These are phyloP conservation scores for Orychophragmus violaceus DNA, from an alignment of 345 rosid species.

Conservation along the genomic window DNA sequence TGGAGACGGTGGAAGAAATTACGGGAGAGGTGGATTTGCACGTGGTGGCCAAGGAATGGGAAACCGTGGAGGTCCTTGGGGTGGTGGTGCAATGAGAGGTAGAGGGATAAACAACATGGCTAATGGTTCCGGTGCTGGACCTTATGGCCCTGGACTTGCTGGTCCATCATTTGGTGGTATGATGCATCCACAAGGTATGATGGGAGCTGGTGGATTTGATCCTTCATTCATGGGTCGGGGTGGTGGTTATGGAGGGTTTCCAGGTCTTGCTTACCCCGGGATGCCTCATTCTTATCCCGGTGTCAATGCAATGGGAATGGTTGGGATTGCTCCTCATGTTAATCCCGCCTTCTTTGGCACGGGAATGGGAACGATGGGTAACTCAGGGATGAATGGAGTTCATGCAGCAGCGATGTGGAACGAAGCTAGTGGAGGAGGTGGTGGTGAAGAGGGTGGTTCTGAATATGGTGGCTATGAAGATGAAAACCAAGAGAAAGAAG, in stretches of 20 bases:
- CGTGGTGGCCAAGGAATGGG: conserved; percentile 60
- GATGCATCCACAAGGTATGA: conserved; percentile 78
- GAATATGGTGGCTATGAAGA: conserved; percentile 74
- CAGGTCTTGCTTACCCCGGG: conserved; percentile 71
- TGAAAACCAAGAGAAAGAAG: conserved; percentile 62
- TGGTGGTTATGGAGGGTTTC: conserved; percentile 65
- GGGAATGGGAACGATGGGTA: conserved; percentile 68
- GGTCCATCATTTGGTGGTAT: conserved; percentile 69
- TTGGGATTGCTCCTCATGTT: conserved; percentile 84
- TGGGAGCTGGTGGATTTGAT: conserved; percentile 79
- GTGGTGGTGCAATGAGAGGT: conserved; percentile 63
- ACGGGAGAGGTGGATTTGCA: conserved; percentile 71
- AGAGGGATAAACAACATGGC: conserved; percentile 63
- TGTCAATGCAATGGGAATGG: conserved; percentile 71
- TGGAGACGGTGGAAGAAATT: conserved; percentile 64
- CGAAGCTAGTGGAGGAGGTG: conserved; percentile 73
- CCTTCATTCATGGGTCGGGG: conserved; percentile 75
- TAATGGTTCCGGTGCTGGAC: conserved; percentile 54
- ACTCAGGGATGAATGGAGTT: conserved; percentile 65
- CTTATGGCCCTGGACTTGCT: conserved; percentile 59
- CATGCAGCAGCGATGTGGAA: conserved; percentile 60
- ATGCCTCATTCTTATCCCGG: conserved; percentile 72
- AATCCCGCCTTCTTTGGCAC: conserved; percentile 76
- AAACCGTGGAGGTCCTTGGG: conserved; percentile 60
- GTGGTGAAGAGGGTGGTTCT: conserved; percentile 82